Conservation (phyloP, 441 rosid genomes). For the Populus tomentosa region DNA sequence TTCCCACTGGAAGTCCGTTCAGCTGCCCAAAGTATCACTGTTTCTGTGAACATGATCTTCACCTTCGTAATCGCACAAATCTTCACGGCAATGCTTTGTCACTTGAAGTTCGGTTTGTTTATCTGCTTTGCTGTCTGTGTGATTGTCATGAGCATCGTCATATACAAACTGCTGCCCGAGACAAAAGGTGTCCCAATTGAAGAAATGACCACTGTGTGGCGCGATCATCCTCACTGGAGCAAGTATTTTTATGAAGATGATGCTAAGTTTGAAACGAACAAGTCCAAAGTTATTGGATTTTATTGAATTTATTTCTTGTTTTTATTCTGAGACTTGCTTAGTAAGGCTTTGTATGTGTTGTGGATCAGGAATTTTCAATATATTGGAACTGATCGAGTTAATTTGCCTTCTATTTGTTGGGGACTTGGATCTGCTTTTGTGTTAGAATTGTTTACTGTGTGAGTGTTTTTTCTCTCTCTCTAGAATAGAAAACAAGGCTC, state of each 20-base stretch:
- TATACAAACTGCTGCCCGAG: not conserved
- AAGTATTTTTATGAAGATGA: not conserved
- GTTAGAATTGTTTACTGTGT: not conserved
- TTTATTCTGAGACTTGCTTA: not conserved
- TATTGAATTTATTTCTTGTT: not conserved
- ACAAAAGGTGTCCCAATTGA: constrained; percentile 10
- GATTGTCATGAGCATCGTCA: not conserved
- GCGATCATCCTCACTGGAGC: not conserved
- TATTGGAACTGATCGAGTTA: not conserved
- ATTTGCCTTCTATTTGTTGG: not conserved
- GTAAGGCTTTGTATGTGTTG: not conserved
- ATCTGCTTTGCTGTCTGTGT: constrained; percentile 5
- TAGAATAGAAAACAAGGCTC: not conserved
- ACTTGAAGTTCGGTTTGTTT: constrained; percentile 14
- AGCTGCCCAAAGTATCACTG: constrained; percentile 6
- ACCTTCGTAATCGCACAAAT: constrained; percentile 15
- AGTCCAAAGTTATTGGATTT: not conserved
- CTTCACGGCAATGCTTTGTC: constrained; percentile 11
- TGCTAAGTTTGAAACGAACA: not conserved
- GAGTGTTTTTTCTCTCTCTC: no score
- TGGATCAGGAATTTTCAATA: not conserved
- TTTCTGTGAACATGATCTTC: constrained; percentile 12
- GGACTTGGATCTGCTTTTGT: not conserved
- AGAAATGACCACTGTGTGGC: constrained; percentile 13
- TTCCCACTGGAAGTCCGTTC: constrained; percentile 16